A percentile compares a stretch with the other conserved stretches of the same genome.
Evolutionary conservation across 2,329 filamentous ascomycete genomes (phyloP).

Genomic region (Pezizomycotina sp.): DNA sequence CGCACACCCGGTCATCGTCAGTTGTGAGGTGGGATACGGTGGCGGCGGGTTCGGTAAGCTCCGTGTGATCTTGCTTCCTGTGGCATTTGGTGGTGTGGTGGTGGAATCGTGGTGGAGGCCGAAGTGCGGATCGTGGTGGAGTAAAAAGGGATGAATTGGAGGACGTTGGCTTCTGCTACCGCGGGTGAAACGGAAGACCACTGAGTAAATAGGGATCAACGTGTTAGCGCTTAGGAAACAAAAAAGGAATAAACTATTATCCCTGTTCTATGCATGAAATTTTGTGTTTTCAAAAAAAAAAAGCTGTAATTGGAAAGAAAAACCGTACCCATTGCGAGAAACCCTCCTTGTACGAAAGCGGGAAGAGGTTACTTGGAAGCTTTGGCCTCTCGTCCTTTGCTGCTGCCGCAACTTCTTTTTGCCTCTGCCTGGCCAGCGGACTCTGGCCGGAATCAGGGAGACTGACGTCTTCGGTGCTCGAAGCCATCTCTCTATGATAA

Average conservation of each 20-base stretch:
- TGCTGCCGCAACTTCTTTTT: constrained; percentile 27
- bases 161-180: constrained; percentile 71
- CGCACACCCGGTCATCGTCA: constrained; percentile 63
- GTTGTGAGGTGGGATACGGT: constrained; percentile 48
- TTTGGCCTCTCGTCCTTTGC: constrained; percentile 23
- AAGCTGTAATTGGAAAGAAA: constrained; percentile 7
- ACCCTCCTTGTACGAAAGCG: constrained; percentile 78
- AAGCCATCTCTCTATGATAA: too few relatives aligned
- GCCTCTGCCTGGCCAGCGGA: constrained; percentile 29
- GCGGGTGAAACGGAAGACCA: constrained; percentile 75
- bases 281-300: constrained; percentile 22
- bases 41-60: constrained; percentile 12
- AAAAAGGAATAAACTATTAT: too few relatives aligned
- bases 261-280: too few relatives aligned
- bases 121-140: constrained; percentile 19
- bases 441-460: too few relatives aligned
- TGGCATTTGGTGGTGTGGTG: constrained; percentile 25
- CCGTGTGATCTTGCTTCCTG: constrained; percentile 18
- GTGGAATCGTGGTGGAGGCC: constrained; percentile 40
- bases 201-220: constrained; percentile 37
- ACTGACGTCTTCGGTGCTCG: too few relatives aligned
- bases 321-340: constrained; percentile 70
- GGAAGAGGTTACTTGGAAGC: constrained; percentile 40
- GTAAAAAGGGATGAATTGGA: constrained; percentile 62
- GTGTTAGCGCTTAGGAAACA: constrained; percentile 17